phyloP scores from a whole-genome alignment of 768 basidiomycete genomes.

The Boletus vermiculosoides region DNA sequence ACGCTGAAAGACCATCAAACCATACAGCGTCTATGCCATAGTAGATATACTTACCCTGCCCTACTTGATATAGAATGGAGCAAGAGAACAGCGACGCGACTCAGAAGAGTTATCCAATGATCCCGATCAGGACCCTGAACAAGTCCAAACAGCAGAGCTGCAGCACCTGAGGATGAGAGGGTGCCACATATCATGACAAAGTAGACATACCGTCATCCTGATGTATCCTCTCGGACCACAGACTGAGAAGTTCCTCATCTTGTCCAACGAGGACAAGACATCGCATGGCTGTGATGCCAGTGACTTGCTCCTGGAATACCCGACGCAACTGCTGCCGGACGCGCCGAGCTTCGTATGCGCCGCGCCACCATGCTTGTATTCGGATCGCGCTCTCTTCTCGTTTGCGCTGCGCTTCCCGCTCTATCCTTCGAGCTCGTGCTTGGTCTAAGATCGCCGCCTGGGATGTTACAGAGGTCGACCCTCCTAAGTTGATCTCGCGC shows the following conservation, averaged over 20 bases:
- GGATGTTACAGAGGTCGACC: constrained; percentile 49
- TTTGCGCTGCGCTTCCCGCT: constrained; percentile 54
- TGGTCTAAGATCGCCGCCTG: constrained; percentile 58
- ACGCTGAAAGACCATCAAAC: constrained; percentile 39
- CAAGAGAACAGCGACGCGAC: constrained; percentile 47
- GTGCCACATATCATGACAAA: neutral
- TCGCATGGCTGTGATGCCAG: constrained; percentile 55
- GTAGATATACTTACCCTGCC: constrained; percentile 46
- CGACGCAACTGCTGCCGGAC: constrained; percentile 46
- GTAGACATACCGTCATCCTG: constrained; percentile 20
- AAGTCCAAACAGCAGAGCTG: constrained; percentile 43
- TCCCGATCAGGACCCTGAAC: constrained; percentile 36
- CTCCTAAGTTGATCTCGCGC: constrained; percentile 76
- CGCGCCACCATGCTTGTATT: constrained; percentile 74
- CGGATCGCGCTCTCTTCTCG: constrained; percentile 56
- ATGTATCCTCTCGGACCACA: constrained; percentile 32
- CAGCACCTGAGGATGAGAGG: constrained; percentile 1
- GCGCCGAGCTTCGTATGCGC: constrained; percentile 39
- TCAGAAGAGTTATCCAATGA: constrained; percentile 65
- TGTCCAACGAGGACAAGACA: constrained; percentile 62
- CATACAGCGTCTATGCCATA: neutral
- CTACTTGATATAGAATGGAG: constrained; percentile 49
- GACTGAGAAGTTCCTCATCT: constrained; percentile 31
- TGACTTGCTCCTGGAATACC: constrained; percentile 52
- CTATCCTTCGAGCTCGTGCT: constrained; percentile 58